Percentiles rank a stretch among this genome's conserved stretches.
phyloP scores from a whole-genome alignment of 1,284 basidiomycete genomes.

The Heliocybe sulcata region DNA sequence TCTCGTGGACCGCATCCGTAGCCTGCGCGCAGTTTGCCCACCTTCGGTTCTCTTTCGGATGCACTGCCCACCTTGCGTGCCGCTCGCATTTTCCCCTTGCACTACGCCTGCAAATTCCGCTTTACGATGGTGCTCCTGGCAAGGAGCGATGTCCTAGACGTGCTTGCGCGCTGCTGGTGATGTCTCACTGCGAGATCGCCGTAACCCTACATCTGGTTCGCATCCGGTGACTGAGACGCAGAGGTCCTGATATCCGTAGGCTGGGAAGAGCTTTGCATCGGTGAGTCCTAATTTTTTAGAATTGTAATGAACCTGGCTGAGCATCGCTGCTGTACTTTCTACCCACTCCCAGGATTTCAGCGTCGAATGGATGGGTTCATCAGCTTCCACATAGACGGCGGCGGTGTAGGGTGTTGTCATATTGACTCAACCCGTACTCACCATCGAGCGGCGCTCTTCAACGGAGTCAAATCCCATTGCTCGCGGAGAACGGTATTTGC shows the following conservation, averaged over 20 bases:
- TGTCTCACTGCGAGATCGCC: slow-evolving; percentile 14
- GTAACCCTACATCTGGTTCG: slow-evolving; percentile 6
- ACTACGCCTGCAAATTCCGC: no score
- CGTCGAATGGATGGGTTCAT: no score
- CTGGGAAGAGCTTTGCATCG: slow-evolving; percentile 14
- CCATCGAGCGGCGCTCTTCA: no score
- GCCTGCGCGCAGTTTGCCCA: slow-evolving; percentile 14
- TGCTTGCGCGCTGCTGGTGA: slow-evolving; percentile 21
- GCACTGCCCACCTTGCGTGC: slow-evolving; percentile 19
- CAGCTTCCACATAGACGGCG: no score
- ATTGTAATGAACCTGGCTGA: no score
- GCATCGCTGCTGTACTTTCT: no score
- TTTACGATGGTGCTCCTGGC: slow-evolving; percentile 24
- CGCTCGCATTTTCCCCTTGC: slow-evolving; percentile 19
- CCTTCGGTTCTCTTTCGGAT: neutral
- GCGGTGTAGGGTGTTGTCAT: no score
- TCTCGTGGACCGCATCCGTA: slow-evolving; percentile 29
- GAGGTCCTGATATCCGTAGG: slow-evolving; percentile 19
- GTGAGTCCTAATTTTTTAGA: no score
- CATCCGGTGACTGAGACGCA: slow-evolving; percentile 18
- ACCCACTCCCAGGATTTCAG: no score
- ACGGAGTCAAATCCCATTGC: no score
- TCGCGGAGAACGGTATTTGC: no score
- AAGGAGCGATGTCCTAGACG: slow-evolving; percentile 21
- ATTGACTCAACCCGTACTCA: no score